phyloP scores from a whole-genome alignment of 2,329 filamentous ascomycete genomes.

The Diaporthe ampelina region DNA sequence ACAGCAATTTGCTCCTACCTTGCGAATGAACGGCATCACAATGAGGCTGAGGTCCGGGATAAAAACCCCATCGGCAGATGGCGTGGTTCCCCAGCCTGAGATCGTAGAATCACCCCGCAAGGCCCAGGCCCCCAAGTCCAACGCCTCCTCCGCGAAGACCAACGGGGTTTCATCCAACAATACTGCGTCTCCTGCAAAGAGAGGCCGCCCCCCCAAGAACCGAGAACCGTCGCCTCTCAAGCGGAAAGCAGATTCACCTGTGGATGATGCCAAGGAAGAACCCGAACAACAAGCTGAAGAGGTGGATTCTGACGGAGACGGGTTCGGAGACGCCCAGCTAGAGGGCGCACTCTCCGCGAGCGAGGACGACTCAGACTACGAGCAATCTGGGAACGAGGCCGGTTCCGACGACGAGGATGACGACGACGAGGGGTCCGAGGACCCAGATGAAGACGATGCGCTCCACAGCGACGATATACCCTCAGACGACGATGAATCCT shows the following conservation, averaged over 20 bases:
- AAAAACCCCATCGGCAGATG: constrained; percentile 41
- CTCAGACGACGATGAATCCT: constrained; percentile 49
- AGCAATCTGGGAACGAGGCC: constrained; percentile 63
- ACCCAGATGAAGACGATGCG: constrained; percentile 57
- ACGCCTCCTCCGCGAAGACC: constrained; percentile 14
- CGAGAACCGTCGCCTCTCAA: constrained; percentile 60
- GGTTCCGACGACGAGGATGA: constrained; percentile 63
- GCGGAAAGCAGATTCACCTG: constrained; percentile 70
- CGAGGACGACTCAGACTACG: constrained; percentile 70
- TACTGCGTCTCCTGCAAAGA: constrained; percentile 22
- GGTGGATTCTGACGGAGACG: constrained; percentile 65
- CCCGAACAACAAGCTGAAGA: neutral
- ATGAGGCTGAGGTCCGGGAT: constrained; percentile 42
- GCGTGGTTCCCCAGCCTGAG: constrained; percentile 32
- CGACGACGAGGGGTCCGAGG: constrained; percentile 55
- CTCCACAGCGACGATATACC: constrained; percentile 58
- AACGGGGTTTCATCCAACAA: neutral
- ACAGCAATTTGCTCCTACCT: constrained; percentile 9
- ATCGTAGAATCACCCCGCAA: constrained; percentile 31
- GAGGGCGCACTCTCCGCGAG: constrained; percentile 70
- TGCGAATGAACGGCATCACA: constrained; percentile 31
- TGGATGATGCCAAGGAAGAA: constrained; percentile 61
- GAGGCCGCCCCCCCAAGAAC: constrained; percentile 23
- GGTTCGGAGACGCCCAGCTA: constrained; percentile 68
- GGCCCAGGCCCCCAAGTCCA: constrained; percentile 22